Conservation (phyloP, 352 stramenopile genomes). For the Pythium insidiosum region DNA sequence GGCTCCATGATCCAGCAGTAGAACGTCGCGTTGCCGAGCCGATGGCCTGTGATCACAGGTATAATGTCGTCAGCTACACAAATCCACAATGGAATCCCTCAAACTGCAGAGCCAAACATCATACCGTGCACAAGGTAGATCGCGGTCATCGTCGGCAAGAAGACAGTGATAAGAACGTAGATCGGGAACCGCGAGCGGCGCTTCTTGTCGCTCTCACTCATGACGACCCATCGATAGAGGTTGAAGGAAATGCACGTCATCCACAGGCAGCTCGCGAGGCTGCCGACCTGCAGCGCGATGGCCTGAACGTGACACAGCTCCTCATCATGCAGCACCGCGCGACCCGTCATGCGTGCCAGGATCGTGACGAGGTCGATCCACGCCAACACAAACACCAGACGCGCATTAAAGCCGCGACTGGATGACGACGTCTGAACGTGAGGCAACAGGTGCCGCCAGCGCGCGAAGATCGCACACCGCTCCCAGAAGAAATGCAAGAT, state of each 20-base stretch:
- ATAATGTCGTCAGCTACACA: no score
- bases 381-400: conserved; percentile 61
- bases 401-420: conserved; percentile 50
- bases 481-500: conserved; percentile 48
- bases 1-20: conserved; percentile 76
- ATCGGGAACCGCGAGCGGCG: conserved; percentile 40
- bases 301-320: conserved; percentile 49
- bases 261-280: conserved; percentile 59
- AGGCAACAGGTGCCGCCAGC: no score
- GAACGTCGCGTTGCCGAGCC: conserved; percentile 74
- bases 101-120: no score
- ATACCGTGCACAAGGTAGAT: no score
- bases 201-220: conserved; percentile 60
- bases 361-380: conserved; percentile 60
- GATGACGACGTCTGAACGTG: neutral
- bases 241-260: conserved; percentile 77
- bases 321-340: conserved; percentile 27
- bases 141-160: no score
- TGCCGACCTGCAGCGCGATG: conserved; percentile 38
- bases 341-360: conserved; percentile 43
- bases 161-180: conserved; percentile 50
- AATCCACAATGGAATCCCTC: no score
- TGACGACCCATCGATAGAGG: conserved; percentile 73
- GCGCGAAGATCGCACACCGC: conserved; percentile 12
- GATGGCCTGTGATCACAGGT: no score